Base-by-base conservation (phyloP, 768 basidiomycete genomes). In the Multifurca ochricompacta region DNA sequence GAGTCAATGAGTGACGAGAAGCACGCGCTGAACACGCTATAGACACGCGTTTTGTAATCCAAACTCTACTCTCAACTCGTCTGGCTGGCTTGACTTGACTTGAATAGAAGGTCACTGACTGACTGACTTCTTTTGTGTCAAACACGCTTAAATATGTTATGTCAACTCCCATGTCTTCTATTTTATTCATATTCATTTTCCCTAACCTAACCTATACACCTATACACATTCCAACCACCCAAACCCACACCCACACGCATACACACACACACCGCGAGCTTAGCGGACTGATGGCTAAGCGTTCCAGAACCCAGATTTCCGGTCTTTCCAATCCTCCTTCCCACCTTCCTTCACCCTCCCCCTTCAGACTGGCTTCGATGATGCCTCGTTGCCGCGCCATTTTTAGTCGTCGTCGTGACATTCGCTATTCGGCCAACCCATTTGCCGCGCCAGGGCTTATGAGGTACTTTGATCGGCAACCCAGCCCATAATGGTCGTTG, bases 1-100 rank as follows among this genome's bases (percentile, higher is more conserved):
- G 46, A 47, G 44, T 40, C 32, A 48, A 42, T 28, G n/a, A 41
- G 50, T 23, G 48, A 31, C 44, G 28, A n/a, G 44, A 56, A 44
- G 37, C 56, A 57, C 56, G 56, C 56, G 56, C 45, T 37, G 45
- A 57, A 57, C 56, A 57, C 56, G 56, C 14, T 51, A 36, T 51
- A 48, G 45, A 41, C 56, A 57, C 23, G 50, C 45, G 51, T 52
- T 28, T 23, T 18, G n/a, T 13, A 13, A 32, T 46, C 55, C 31
- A 39, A 27, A 8, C 41, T 41, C 30, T 31, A n/a, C n/a, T n/a
- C n/a, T n/a, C n/a, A n/a, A n/a, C n/a, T n/a, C n/a, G n/a, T n/a
- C n/a, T n/a, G n/a, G n/a, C n/a, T n/a, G n/a, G n/a, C n/a, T n/a
- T n/a, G n/a, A n/a, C n/a, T n/a, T n/a, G n/a, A n/a, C n/a, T 46